Evolutionary conservation across 176 grass and related monocot genomes (phyloP), one percentile per base, ranked within the genome.

Genomic region (Eleusine coracana): DNA sequence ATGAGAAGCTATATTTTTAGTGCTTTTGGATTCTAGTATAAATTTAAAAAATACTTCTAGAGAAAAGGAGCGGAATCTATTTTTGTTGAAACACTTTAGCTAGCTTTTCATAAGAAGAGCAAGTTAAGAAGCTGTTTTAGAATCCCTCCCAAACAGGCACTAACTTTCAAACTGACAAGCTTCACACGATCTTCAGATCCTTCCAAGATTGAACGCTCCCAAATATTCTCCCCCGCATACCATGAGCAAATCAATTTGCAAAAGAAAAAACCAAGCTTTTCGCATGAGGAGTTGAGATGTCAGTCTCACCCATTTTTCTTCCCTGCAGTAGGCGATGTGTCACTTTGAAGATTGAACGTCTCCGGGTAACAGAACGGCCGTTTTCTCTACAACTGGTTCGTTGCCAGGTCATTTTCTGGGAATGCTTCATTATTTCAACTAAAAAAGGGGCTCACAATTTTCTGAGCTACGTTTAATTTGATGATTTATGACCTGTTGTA

Each of bases 321-420:
- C 48, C 23, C 41, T 73, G 65, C 59, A 83, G 84, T 83, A 69
- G 88, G 84, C 84, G 79, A 50, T 31, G 74, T 72, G 84, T 90
- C 88, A 21, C 69, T 83, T 14, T 25, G 73, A 86, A 74, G 74
- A 31, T 9, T 23, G 42, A 31, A 56, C 40, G 75, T 81, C 56
- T 55, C 65, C 20, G 62, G 41, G 37, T 21, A 77, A 78, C 66
- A 56, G 73, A 16, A 48, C 21, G 73, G 21, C 56, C 21, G 73
- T 37, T 80, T 49, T 46, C 52, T 49, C 64, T 37, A 27, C 0
- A 14, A 15, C 48, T 0, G 6, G 46, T 77, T 29, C 10, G 88
- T 62, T 90, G 88, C 74, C 18, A 38, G 34, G 84, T 79, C 88
- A 83, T 54, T 90, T 83, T 90, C 84, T 7, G 0, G 59, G 21